Conservation (phyloP, 129 eudicot genomes). For the Kitagawia praeruptora region DNA sequence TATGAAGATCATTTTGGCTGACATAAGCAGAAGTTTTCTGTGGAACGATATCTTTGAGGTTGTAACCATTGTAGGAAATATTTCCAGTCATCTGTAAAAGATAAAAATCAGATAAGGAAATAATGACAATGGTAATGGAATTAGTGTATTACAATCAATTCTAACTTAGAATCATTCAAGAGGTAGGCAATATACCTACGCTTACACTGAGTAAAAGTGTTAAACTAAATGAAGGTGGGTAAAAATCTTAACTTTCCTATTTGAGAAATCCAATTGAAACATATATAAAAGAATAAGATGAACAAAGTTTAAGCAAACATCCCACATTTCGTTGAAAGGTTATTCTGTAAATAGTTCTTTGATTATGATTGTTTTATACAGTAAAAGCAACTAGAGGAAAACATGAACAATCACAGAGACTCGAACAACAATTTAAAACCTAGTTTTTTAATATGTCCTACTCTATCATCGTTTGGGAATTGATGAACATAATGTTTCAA, state of each 20-base stretch:
- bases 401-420: not conserved
- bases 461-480: not conserved
- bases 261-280: not conserved
- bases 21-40: constrained; percentile 70
- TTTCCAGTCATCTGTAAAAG: constrained; percentile 47
- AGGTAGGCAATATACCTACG: not conserved
- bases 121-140: not conserved
- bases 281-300: not conserved
- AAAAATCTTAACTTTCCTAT: not conserved
- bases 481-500: not conserved
- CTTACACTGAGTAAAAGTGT: not conserved
- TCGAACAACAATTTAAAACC: not conserved
- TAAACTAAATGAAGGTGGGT: not conserved
- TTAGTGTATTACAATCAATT: not conserved
- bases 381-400: not conserved
- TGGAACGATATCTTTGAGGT: constrained; percentile 54
- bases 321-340: not conserved
- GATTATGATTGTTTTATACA: not conserved
- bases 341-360: not conserved
- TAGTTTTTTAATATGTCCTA: not conserved
- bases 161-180: not conserved
- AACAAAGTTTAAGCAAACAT: not conserved
- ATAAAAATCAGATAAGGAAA: not conserved
- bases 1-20: constrained; percentile 75
- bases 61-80: constrained; percentile 64